These are phyloP conservation scores for Spathaspora sp. DNA, from an alignment of 1,139 yeast genomes.

Conservation along the genomic window DNA sequence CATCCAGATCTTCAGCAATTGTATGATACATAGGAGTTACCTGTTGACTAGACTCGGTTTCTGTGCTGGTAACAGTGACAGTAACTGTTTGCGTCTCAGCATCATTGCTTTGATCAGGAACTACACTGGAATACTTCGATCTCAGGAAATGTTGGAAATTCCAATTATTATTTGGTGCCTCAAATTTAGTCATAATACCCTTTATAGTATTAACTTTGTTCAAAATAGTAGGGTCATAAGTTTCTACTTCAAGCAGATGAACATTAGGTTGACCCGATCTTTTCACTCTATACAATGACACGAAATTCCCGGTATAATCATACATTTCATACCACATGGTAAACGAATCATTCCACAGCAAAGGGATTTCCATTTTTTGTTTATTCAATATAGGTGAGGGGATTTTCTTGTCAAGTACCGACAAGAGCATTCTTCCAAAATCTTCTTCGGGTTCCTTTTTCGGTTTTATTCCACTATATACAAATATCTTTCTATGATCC, in stretches of 20 bases:
- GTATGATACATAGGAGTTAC: not conserved
- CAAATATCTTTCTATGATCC: constrained; percentile 24
- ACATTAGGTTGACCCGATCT: constrained; percentile 21
- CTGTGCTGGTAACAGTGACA: constrained; percentile 7
- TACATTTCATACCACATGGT: constrained; percentile 39
- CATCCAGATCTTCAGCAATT: not conserved
- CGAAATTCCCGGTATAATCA: constrained; percentile 31
- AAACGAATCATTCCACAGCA: constrained; percentile 36
- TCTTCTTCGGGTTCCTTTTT: constrained; percentile 18
- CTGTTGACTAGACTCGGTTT: not conserved
- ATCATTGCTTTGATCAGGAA: not conserved
- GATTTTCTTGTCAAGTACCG: constrained; percentile 25
- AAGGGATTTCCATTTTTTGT: constrained; percentile 14
- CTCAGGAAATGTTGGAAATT: constrained; percentile 26
- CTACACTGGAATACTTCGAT: not conserved
- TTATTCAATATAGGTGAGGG: constrained; percentile 25
- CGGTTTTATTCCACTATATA: constrained; percentile 22
- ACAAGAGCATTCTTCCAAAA: constrained; percentile 22
- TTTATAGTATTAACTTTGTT: constrained; percentile 32
- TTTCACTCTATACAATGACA: constrained; percentile 23
- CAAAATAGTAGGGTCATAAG: constrained; percentile 34
- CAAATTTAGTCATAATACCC: constrained; percentile 19
- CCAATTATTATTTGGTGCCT: constrained; percentile 24
- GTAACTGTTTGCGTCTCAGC: constrained; percentile 4
- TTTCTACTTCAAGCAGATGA: constrained; percentile 19